These are phyloP conservation scores for Clitopilus hobsonii DNA, from an alignment of 768 basidiomycete species.

Conservation along the genomic window DNA sequence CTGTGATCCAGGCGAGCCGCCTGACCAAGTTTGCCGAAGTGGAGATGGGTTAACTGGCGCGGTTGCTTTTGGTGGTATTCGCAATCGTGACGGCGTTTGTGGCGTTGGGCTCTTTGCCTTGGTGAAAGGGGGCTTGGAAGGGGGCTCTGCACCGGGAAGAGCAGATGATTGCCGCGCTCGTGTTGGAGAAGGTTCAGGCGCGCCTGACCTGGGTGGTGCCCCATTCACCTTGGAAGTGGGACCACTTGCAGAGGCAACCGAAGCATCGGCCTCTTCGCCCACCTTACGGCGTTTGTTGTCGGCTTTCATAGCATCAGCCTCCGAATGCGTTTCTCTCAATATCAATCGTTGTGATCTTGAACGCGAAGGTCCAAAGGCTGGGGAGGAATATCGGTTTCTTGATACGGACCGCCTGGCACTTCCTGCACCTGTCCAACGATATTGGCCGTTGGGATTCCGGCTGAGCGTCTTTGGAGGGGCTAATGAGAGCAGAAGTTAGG, in stretches of 20 bases:
- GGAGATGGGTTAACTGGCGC: slow-evolving; percentile 69
- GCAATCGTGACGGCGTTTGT: slow-evolving; percentile 27
- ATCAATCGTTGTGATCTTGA: slow-evolving; percentile 33
- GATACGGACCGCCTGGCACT: slow-evolving; percentile 49
- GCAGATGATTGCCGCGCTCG: slow-evolving; percentile 24
- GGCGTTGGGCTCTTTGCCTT: slow-evolving; percentile 11
- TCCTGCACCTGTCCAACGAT: slow-evolving; percentile 73
- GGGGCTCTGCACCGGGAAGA: slow-evolving; percentile 27
- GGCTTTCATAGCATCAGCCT: slow-evolving; percentile 31
- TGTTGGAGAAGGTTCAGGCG: slow-evolving; percentile 29
- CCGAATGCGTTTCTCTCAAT: slow-evolving; percentile 27
- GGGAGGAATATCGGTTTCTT: slow-evolving; percentile 69
- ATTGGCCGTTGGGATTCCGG: slow-evolving; percentile 71
- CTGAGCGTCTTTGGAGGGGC: slow-evolving; percentile 50
- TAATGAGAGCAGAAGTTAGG: slow-evolving; percentile 16
- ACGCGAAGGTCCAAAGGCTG: slow-evolving; percentile 61
- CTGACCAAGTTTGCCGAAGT: slow-evolving; percentile 69
- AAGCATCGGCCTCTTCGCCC: slow-evolving; percentile 33
- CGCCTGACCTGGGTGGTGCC: slow-evolving; percentile 23
- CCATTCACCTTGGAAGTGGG: slow-evolving; percentile 10
- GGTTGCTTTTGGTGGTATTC: slow-evolving; percentile 48
- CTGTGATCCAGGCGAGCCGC: slow-evolving; percentile 30
- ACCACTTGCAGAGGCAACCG: slow-evolving; percentile 25
- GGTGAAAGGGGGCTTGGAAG: slow-evolving; percentile 23
- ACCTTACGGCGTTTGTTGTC: slow-evolving; percentile 64